Evolutionary conservation across 2,329 filamentous ascomycete species (phyloP).

Genomic region (Dothideomycetes sp.): DNA sequence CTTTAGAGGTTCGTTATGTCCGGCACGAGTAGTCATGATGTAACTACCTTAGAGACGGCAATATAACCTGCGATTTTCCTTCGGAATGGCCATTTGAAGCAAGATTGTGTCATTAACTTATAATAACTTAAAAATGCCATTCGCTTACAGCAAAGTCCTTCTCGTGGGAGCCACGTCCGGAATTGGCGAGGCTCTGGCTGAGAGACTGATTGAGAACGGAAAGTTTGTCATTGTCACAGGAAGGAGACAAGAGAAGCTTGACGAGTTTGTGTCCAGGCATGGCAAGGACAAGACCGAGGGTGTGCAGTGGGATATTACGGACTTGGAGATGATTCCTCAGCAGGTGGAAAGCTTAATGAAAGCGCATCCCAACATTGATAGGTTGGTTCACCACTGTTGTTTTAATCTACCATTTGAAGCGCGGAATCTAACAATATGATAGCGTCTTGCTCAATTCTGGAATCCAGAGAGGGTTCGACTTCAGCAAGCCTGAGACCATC

Average conservation of each 20-base stretch:
- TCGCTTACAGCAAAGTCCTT: slow-evolving; percentile 42
- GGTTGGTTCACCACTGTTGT: neutral
- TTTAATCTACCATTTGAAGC: no score
- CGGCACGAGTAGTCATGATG: no score
- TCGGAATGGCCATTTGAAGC: no score
- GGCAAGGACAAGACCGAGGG: slow-evolving; percentile 34
- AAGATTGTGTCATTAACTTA: no score
- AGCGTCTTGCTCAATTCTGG: slow-evolving; percentile 42
- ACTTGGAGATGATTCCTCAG: slow-evolving; percentile 35
- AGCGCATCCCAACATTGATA: slow-evolving; percentile 39
- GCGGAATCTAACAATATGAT: no score
- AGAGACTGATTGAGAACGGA: slow-evolving; percentile 36
- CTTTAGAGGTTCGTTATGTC: no score
- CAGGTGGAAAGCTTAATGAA: slow-evolving; percentile 31
- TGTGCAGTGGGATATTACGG: slow-evolving; percentile 39
- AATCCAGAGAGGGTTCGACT: slow-evolving; percentile 41
- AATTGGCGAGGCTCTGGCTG: slow-evolving; percentile 40
- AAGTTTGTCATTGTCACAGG: slow-evolving; percentile 39
- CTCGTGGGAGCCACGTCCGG: slow-evolving; percentile 43
- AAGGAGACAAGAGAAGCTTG: slow-evolving; percentile 39
- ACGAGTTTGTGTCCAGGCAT: slow-evolving; percentile 35
- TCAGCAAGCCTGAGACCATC: slow-evolving; percentile 36
- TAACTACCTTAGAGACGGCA: no score
- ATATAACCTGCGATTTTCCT: no score
- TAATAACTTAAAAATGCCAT: slow-evolving; percentile 20